Evolutionary conservation across 1,284 basidiomycete genomes (phyloP).

Genomic region (Pseudozyma sp.): DNA sequence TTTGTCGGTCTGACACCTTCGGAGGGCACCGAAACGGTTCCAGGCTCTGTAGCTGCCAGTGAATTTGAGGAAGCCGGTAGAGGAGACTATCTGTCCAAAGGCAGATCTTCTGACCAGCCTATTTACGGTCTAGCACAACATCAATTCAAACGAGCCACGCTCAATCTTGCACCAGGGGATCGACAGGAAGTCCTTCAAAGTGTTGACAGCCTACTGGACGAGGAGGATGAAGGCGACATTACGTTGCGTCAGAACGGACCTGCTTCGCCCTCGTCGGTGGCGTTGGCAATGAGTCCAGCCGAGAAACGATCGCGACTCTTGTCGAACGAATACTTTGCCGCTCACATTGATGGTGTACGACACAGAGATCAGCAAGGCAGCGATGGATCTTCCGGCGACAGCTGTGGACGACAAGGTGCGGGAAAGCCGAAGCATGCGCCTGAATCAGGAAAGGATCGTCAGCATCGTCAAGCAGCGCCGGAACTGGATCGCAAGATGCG

Average conservation of each 20-base stretch:
- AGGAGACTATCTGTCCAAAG: constrained; percentile 43
- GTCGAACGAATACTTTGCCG: constrained; percentile 34
- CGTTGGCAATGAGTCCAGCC: constrained; percentile 28
- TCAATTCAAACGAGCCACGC: constrained; percentile 33
- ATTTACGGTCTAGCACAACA: constrained; percentile 25
- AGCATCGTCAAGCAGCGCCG: constrained; percentile 1
- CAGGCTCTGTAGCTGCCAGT: constrained; percentile 39
- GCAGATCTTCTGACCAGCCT: constrained; percentile 6
- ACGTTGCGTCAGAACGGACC: constrained; percentile 10
- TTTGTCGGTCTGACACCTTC: constrained; percentile 33
- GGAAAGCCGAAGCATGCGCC: not conserved
- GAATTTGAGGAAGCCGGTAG: constrained; percentile 35
- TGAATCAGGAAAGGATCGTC: not conserved
- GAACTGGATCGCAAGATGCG: constrained; percentile 32
- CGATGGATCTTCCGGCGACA: not conserved
- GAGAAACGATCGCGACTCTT: constrained; percentile 35
- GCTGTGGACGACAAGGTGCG: not conserved
- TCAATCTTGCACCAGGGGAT: constrained; percentile 24
- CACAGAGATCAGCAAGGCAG: constrained; percentile 7
- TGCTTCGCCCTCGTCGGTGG: constrained; percentile 1
- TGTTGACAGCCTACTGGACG: constrained; percentile 9
- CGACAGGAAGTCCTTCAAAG: constrained; percentile 18
- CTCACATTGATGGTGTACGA: constrained; percentile 23
- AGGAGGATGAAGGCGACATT: constrained; percentile 12
- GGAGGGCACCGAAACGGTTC: constrained; percentile 47